A percentile compares a stretch with the other conserved stretches of the same genome.
Evolutionary conservation across 306 rosid species (phyloP).

Genomic region (Hippophae rhamnoides): DNA sequence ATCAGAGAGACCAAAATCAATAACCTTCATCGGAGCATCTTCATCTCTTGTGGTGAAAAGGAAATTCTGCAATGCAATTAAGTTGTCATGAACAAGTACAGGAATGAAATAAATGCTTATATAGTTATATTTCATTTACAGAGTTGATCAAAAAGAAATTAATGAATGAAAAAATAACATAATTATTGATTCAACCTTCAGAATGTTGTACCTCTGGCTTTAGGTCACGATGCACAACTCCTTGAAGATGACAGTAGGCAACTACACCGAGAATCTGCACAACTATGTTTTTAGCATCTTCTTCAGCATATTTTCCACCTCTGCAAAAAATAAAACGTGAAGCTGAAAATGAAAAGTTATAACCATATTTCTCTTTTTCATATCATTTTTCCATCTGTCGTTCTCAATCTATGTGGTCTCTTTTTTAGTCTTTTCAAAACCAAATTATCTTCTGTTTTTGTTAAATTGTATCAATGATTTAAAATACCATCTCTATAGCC

Average conservation of each 20-base stretch:
- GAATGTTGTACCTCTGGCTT: constrained; percentile 76
- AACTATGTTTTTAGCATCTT: constrained; percentile 79
- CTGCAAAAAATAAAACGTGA: constrained; percentile 33
- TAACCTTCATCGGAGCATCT: constrained; percentile 69
- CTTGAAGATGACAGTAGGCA: constrained; percentile 88
- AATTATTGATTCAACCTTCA: constrained; percentile 11
- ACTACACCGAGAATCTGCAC: constrained; percentile 75
- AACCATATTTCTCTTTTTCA: too few species aligned
- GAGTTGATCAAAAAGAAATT: background rate
- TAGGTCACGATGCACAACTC: constrained; percentile 91
- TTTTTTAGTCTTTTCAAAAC: too few species aligned
- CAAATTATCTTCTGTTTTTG: too few species aligned
- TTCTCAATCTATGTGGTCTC: too few species aligned
- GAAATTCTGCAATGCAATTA: constrained; percentile 59
- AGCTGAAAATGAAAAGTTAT: too few species aligned
- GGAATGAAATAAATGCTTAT: too few species aligned
- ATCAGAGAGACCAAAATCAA: constrained; percentile 98
- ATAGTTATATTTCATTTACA: too few species aligned
- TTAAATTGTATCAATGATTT: too few species aligned
- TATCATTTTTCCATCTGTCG: too few species aligned
- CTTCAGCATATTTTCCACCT: constrained; percentile 93
- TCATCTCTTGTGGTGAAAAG: constrained; percentile 73
- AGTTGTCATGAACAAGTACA: too few species aligned
- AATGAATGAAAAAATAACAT: background rate
- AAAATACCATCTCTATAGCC: too few species aligned